Conservation (phyloP, 169 alveolate species). For the Plasmodium ovale region DNA sequence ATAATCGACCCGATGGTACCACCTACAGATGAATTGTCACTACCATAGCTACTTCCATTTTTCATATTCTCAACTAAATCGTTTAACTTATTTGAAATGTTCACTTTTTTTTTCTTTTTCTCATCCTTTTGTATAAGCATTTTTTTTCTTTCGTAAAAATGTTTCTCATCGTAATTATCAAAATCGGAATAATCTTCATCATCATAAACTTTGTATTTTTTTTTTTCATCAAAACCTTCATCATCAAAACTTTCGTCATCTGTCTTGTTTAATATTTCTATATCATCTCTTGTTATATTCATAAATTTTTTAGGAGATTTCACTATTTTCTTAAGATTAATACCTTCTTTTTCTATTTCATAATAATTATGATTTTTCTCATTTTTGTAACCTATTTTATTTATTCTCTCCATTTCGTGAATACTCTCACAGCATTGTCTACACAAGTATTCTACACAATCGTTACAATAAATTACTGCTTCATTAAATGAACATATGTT, state of each 20-base stretch:
- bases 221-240: not conserved
- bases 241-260: constrained; percentile 39
- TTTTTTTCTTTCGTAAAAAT: constrained; percentile 54
- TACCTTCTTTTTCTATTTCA: constrained; percentile 31
- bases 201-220: constrained; percentile 32
- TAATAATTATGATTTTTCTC: constrained; percentile 48
- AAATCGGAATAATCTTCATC: constrained; percentile 57
- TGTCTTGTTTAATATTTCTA: constrained; percentile 21
- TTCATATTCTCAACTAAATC: constrained; percentile 53
- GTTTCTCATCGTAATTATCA: constrained; percentile 66
- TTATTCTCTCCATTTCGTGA: constrained; percentile 30
- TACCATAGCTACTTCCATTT: constrained; percentile 66
- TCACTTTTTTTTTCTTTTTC: constrained; percentile 30
- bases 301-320: constrained; percentile 52
- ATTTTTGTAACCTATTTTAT: constrained; percentile 15
- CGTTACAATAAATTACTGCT: constrained; percentile 69
- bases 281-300: constrained; percentile 38
- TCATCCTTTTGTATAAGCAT: constrained; percentile 28
- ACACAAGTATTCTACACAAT: constrained; percentile 71
- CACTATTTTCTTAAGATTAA: constrained; percentile 50
- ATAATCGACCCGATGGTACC: constrained; percentile 49
- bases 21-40: constrained; percentile 41
- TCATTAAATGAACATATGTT: constrained; percentile 65
- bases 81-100: constrained; percentile 38
- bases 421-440: constrained; percentile 42